These are phyloP conservation scores for Ascochyta viciae-villosae DNA, from an alignment of 2,329 filamentous ascomycete genomes.

Conservation along the genomic window DNA sequence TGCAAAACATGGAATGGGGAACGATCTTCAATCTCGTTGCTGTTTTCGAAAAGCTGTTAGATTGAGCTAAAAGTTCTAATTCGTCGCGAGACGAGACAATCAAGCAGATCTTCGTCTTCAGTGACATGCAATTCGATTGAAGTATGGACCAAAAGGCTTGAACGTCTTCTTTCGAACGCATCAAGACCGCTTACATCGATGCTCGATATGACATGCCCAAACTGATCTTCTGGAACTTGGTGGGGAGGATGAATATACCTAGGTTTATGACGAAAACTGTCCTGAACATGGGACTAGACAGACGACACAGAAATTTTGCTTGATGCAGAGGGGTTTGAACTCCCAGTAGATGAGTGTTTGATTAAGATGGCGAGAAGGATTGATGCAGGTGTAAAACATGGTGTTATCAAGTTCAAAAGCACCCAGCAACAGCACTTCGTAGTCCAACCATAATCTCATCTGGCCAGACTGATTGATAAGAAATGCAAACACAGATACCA, in stretches of 20 bases:
- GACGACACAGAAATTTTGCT: too few species aligned
- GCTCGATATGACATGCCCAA: conserved; percentile 3
- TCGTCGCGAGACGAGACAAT: conserved; percentile 63
- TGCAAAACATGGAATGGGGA: neutral
- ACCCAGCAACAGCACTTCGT: neutral
- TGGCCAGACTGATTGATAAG: neutral
- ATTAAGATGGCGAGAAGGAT: too few species aligned
- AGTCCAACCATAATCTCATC: neutral
- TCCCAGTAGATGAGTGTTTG: too few species aligned
- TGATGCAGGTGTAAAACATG: neutral
- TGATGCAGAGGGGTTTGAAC: too few species aligned
- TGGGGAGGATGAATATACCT: conserved; percentile 55
- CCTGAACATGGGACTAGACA: too few species aligned
- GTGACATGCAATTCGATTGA: conserved; percentile 66
- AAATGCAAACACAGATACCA: neutral
- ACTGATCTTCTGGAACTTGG: conserved; percentile 1
- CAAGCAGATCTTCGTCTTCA: conserved; percentile 67
- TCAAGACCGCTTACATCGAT: neutral
- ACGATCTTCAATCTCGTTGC: neutral
- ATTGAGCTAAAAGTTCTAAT: conserved; percentile 45
- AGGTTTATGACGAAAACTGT: too few species aligned
- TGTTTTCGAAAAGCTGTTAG: neutral
- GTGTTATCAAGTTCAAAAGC: neutral
- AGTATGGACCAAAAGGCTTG: conserved; percentile 44
- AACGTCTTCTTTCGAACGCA: conserved; percentile 56